Base-by-base conservation (phyloP, 441 rosid genomes). In the Erodium moschatum region DNA sequence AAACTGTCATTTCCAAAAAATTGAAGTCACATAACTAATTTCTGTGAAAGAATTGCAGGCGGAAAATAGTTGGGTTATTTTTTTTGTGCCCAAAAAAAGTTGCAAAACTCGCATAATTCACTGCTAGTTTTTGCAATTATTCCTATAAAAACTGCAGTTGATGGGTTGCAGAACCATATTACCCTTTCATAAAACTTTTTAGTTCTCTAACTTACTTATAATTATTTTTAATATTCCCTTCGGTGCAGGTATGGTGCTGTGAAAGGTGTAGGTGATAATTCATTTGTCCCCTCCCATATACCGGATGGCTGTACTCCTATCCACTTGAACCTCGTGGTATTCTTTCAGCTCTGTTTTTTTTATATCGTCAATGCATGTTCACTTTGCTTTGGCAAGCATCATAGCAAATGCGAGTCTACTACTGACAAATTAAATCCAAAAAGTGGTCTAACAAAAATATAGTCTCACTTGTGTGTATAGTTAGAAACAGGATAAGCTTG, bases 301-400 rank as follows among this genome's bases (percentile, higher is more conserved):
- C 89, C 90, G 1, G 69, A 77, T 67, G 89, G 84, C 20, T 93
- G 98, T 76, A 76, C 77, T 72, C 96, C 96, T 58, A 81, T 91
- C 11, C 97, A 91, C 81, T 71, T 93, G 67, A 93, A 89, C 76
- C 90, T 93, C 6, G 96, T 93, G 93, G 97, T 93, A 86, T 80
- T 73, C 52, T 70, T 38, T 7, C 64, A 35, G n/a, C 13, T 44
- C 1, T 15, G 4, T 20, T 64, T 60, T 21, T 13, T 24, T 24
- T 24, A 24, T n/a, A 63, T 66, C 38, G 12, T 5, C 19, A 10
- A 13, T 50, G 67, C 24, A 31, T 29, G 0, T 58, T 29, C 48
- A 11, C 19, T 64, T 15, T 70, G 20, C 18, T 18, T 13, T 61
- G 13, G 13, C 62, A 9, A 5, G 18, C 13, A 56, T 5, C 24